Percentiles rank a stretch among this genome's conserved stretches.
Evolutionary conservation across 352 stramenopile species (phyloP).

Genomic region (Pythium monospermum): DNA sequence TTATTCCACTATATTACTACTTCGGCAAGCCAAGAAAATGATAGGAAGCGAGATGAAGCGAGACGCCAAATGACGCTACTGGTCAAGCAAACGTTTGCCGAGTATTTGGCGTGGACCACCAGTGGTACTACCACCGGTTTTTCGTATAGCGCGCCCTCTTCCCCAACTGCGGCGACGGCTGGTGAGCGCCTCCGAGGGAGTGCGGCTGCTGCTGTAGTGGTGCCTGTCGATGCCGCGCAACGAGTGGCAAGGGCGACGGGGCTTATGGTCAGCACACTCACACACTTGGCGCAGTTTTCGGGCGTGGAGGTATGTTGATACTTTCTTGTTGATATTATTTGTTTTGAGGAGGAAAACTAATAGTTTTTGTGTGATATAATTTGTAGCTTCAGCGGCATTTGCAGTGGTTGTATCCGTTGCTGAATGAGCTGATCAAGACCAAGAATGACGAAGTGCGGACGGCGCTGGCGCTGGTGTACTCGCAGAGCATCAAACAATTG

Average conservation of each 20-base stretch:
- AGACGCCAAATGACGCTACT: conserved; percentile 62
- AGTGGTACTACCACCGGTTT: too few relatives aligned
- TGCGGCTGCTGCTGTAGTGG: background rate
- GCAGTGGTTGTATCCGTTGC: conserved; percentile 72
- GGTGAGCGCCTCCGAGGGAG: conserved; percentile 3
- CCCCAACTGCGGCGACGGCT: conserved; percentile 8
- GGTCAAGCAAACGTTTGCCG: conserved; percentile 50
- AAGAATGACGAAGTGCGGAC: conserved; percentile 55
- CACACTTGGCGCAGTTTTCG: conserved; percentile 44
- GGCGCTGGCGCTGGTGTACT: conserved; percentile 61
- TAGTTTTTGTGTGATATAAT: conserved; percentile 15
- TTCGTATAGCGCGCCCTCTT: too few relatives aligned
- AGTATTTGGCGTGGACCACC: conserved; percentile 74
- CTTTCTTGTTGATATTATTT: conserved; percentile 7
- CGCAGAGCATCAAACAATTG: conserved; percentile 51
- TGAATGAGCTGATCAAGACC: conserved; percentile 70
- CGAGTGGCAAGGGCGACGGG: conserved; percentile 49
- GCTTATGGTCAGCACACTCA: conserved; percentile 47
- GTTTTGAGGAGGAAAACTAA: background rate
- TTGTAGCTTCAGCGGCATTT: conserved; percentile 58
- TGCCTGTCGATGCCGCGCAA: conserved; percentile 44
- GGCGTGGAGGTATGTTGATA: conserved; percentile 39
- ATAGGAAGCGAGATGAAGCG: conserved; percentile 57
- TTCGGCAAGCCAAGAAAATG: conserved; percentile 22
- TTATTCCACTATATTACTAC: conserved; percentile 41